Evolutionary conservation across 2,329 filamentous ascomycete species (phyloP), one percentile per base, ranked within the genome.

Genomic region (Beauveria rudraprayagi): DNA sequence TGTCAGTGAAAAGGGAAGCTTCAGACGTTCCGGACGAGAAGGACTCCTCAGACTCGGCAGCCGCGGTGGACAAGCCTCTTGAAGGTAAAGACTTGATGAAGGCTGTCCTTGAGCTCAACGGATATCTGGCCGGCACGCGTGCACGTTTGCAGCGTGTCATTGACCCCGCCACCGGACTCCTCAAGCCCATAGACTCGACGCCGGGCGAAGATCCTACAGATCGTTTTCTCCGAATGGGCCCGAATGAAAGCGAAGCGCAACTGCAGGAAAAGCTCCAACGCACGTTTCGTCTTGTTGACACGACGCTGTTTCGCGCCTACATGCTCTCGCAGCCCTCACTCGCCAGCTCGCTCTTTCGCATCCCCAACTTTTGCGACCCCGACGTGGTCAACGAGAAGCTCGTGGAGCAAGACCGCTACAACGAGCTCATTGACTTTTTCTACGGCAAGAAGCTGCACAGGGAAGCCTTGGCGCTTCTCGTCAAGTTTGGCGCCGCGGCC

Each of bases 351-450:
- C 82, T 99, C 0, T 97, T 99, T 77, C 91, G 94, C 26, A 91
- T 97, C 56, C 88, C 92, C 70, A 99, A 99, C 72, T 97, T 97
- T 71, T 97, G 94, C 72, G 93, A 99, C 68, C 93, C 94, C 0
- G 88, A 91, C 34, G 94, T 97, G 3, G 93, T 99, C 24, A 94
- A 96, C 70, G 90, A 96, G 73, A 92, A 92, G 68, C 78, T 99
- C 5, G 86, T 96, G 63, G 91, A 96, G 71, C 91, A 88, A 46
- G 90, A 90, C 62, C 86, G 92, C 37, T 97, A 96, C 73, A 93
- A 88, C 56, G 93, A 97, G 75, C 79, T 99, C 1, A 92, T 99
- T n/a, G 93, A 97, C 72, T 99, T 99, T 71, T 87, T 97, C 66
- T 91, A 95, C 68, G 94, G 94, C 65, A 99, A 99, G 77, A 92